Percentiles rank a stretch among this genome's conserved stretches.
Evolutionary conservation across 2,329 filamentous ascomycete species (phyloP).

Genomic region (Hymenoscyphus salicellus): DNA sequence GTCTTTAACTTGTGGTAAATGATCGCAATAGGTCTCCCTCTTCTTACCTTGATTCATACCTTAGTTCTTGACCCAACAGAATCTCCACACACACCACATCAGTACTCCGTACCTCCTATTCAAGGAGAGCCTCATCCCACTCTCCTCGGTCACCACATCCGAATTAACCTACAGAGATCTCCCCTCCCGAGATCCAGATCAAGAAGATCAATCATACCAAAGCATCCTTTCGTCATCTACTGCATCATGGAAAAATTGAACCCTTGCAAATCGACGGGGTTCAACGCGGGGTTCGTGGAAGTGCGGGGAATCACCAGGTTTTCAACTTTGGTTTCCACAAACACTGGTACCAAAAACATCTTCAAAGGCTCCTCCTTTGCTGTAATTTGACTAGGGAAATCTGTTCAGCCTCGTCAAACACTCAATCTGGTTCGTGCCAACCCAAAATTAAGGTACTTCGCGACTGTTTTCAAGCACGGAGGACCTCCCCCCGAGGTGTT

Average conservation of each 20-base stretch:
- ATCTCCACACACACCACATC: no score
- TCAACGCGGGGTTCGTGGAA: neutral
- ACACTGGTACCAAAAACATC: no score
- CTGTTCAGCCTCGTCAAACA: no score
- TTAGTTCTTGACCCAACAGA: no score
- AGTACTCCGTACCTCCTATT: neutral
- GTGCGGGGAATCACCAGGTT: neutral
- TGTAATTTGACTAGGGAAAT: neutral
- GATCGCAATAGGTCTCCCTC: no score
- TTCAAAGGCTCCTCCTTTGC: neutral
- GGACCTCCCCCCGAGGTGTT: slow-evolving; percentile 3
- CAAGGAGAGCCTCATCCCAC: slow-evolving; percentile 1
- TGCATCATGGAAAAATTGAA: neutral
- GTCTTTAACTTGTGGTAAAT: no score
- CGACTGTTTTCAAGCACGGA: slow-evolving; percentile 7
- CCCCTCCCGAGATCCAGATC: neutral
- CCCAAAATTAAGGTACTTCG: slow-evolving; percentile 4
- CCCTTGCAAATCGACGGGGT: neutral
- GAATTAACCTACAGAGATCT: neutral
- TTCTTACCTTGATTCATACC: no score
- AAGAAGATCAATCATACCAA: neutral
- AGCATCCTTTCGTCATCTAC: neutral
- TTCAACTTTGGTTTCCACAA: neutral
- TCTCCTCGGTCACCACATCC: neutral
- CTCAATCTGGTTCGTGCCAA: neutral